Conservation (phyloP, 495 filamentous ascomycete species). For the Aspergillus mulundensis region DNA sequence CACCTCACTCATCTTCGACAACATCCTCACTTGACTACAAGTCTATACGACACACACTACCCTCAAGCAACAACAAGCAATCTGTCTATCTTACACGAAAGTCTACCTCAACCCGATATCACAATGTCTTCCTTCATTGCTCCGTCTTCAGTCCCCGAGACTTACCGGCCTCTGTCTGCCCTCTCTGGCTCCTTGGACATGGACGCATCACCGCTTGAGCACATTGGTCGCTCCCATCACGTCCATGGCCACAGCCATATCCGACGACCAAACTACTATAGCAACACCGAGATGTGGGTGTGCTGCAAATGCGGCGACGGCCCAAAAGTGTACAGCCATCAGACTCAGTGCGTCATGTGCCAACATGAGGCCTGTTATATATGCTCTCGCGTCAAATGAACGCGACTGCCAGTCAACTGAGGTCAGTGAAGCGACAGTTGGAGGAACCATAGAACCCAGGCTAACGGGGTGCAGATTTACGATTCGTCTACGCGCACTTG, state of each 20-base stretch:
- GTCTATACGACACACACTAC: not conserved
- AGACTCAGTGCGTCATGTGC: conserved; percentile 34
- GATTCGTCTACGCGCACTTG: not conserved
- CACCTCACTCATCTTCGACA: not conserved
- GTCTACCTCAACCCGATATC: not conserved
- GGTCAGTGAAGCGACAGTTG: not conserved
- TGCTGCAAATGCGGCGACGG: conserved; percentile 42
- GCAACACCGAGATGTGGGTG: conserved; percentile 26
- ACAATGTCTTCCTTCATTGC: not conserved
- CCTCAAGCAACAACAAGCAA: too few species aligned
- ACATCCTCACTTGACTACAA: not conserved
- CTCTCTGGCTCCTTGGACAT: not conserved
- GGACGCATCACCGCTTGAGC: not conserved
- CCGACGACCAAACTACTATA: not conserved
- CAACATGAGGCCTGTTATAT: conserved; percentile 25
- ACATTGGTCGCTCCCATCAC: not conserved
- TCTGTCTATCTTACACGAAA: not conserved
- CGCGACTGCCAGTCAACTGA: not conserved
- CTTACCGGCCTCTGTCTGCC: not conserved
- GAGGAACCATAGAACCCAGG: not conserved
- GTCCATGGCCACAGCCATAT: not conserved
- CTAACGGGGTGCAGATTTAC: not conserved
- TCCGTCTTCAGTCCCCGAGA: not conserved
- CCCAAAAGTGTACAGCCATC: conserved; percentile 34
- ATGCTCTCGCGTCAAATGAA: conserved; percentile 34